phyloP scores from a whole-genome alignment of 805 yeast species.

The Yamadazyma scolyti region DNA sequence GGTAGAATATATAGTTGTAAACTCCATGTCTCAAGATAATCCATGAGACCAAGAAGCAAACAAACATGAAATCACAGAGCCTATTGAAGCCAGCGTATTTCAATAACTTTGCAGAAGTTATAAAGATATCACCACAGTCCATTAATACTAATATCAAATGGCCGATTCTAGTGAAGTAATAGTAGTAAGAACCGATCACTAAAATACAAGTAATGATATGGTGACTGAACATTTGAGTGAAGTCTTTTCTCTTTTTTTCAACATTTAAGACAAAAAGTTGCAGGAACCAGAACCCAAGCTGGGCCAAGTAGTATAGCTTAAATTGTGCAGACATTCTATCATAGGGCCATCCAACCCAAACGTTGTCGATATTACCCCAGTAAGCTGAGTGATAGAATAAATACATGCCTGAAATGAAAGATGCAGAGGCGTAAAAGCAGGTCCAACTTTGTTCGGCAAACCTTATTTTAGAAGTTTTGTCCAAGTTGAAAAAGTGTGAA shows the following conservation, averaged over 20 bases:
- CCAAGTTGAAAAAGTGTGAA: conserved; percentile 34
- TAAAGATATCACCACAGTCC: conserved; percentile 77
- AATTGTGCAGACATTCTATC: conserved; percentile 46
- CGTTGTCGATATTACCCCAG: conserved; percentile 50
- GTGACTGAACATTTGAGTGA: conserved; percentile 81
- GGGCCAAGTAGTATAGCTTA: conserved; percentile 69
- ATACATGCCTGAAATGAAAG: conserved; percentile 55
- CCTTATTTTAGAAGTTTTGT: conserved; percentile 54
- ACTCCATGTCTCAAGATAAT: conserved; percentile 67
- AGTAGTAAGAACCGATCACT: conserved; percentile 67
- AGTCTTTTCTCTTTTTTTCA: conserved; percentile 79
- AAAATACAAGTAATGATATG: conserved; percentile 76
- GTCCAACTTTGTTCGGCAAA: conserved; percentile 90
- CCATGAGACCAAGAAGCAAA: conserved; percentile 67
- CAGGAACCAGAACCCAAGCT: conserved; percentile 76
- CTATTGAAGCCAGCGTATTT: conserved; percentile 63
- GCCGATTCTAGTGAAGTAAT: conserved; percentile 73
- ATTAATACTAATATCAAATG: conserved; percentile 72
- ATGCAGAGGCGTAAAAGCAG: conserved; percentile 51
- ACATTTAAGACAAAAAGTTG: conserved; percentile 73
- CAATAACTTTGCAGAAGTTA: conserved; percentile 71
- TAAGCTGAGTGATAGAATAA: conserved; percentile 59
- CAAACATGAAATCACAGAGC: conserved; percentile 67
- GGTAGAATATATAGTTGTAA: conserved; percentile 64
- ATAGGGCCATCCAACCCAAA: conserved; percentile 77